A percentile compares a stretch with the other conserved stretches of the same genome.
Conservation (phyloP, 768 basidiomycete species). For the Suillus subaureus region DNA sequence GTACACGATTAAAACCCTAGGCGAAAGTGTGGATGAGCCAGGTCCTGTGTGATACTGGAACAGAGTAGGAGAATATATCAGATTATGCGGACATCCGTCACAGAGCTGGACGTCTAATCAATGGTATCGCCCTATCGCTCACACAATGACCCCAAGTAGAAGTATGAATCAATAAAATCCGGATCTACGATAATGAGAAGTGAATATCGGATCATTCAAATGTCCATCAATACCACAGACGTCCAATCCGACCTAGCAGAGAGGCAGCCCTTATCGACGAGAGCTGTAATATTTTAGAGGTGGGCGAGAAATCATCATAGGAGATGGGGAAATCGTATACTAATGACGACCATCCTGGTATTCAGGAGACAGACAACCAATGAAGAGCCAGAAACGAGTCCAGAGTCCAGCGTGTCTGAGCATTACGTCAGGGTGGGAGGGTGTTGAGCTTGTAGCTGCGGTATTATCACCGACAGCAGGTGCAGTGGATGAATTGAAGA, state of each 20-base stretch:
- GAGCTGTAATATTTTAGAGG: neutral
- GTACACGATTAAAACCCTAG: too few relatives aligned
- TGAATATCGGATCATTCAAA: neutral
- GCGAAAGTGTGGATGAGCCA: too few relatives aligned
- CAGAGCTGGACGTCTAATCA: neutral
- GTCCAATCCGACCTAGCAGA: neutral
- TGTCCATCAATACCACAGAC: neutral
- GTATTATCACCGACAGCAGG: neutral
- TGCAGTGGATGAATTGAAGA: neutral
- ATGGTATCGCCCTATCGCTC: neutral
- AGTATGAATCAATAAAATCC: neutral
- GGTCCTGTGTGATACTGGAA: too few relatives aligned
- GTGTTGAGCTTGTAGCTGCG: neutral
- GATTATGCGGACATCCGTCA: too few relatives aligned
- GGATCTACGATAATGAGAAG: neutral
- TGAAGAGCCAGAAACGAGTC: neutral
- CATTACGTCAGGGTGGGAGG: neutral
- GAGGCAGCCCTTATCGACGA: too few relatives aligned
- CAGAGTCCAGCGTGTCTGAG: neutral
- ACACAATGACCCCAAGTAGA: neutral
- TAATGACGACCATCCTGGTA: neutral
- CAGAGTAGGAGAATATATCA: too few relatives aligned
- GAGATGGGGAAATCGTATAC: neutral
- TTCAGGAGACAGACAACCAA: neutral
- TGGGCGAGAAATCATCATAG: too few relatives aligned